Conservation (phyloP, 192 early-diverging fungal species). For the Bifiguratus adelaidae region DNA sequence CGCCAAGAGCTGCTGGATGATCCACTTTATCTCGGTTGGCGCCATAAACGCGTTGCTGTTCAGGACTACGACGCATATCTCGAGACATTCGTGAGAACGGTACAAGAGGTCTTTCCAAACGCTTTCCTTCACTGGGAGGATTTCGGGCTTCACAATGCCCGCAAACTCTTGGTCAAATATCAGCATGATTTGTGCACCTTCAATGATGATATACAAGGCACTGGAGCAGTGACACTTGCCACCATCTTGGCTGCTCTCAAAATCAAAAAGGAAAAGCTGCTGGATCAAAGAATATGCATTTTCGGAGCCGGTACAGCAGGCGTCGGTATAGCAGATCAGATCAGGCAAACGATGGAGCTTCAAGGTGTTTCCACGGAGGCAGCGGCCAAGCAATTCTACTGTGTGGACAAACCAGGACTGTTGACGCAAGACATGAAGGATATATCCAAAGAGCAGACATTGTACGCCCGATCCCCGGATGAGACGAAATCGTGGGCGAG, state of each 20-base stretch:
- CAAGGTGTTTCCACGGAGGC: no score
- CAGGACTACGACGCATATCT: constrained; percentile 55
- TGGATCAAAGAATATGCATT: constrained; percentile 43
- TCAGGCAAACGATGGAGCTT: no score
- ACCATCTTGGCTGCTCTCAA: constrained; percentile 40
- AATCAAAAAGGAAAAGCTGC: constrained; percentile 24
- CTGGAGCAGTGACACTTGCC: constrained; percentile 61
- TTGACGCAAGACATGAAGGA: background rate
- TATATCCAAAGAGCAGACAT: background rate
- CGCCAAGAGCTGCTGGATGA: constrained; percentile 70
- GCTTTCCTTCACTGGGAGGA: constrained; percentile 67
- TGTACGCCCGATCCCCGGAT: background rate
- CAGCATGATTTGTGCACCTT: constrained; percentile 63
- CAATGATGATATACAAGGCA: constrained; percentile 90
- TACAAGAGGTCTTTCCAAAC: constrained; percentile 55
- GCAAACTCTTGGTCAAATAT: constrained; percentile 62
- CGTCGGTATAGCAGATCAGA: no score
- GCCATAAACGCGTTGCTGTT: constrained; percentile 49
- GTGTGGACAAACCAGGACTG: constrained; percentile 1
- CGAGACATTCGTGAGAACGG: constrained; percentile 64
- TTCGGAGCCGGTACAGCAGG: constrained; percentile 54
- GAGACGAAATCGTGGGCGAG: background rate
- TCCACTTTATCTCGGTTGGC: constrained; percentile 76
- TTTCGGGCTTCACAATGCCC: constrained; percentile 28
- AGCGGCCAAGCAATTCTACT: background rate